phyloP scores from a whole-genome alignment of 306 rosid species.

The Luffa acutangula region DNA sequence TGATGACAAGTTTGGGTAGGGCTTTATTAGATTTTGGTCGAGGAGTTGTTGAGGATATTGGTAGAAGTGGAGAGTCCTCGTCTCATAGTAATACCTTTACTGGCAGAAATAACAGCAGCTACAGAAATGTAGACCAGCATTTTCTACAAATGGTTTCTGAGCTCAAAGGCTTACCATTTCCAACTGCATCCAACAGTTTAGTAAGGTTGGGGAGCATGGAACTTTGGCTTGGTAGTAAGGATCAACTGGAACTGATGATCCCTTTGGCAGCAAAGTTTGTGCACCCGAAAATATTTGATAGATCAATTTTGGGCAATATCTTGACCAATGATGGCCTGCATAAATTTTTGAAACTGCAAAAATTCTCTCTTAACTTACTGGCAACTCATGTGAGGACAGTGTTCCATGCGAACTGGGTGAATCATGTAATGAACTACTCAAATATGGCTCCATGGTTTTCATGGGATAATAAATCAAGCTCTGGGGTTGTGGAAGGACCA shows the following conservation, averaged over 20 bases:
- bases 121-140: conserved; percentile 35
- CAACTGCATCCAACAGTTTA: conserved; percentile 64
- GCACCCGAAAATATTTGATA: conserved; percentile 65
- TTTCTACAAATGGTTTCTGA: conserved; percentile 52
- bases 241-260: conserved; percentile 71
- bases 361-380: conserved; percentile 58
- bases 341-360: conserved; percentile 48
- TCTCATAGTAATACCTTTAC: conserved; percentile 31
- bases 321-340: conserved; percentile 44
- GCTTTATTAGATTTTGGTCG: conserved; percentile 92
- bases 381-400: conserved; percentile 69
- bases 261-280: conserved; percentile 72
- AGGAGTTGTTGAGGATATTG: conserved; percentile 92
- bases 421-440: conserved; percentile 62
- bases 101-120: conserved; percentile 23
- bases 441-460: conserved; percentile 93
- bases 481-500: conserved; percentile 73
- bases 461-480: conserved; percentile 65
- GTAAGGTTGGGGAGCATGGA: conserved; percentile 58
- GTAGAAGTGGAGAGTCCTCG: conserved; percentile 61
- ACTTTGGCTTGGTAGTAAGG: conserved; percentile 85
- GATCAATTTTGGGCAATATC: conserved; percentile 51
- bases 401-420: conserved; percentile 81
- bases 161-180: conserved; percentile 88
- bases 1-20: conserved; percentile 91